Percentiles rank a stretch among this genome's conserved stretches.
Evolutionary conservation across 1,284 basidiomycete species (phyloP).

Genomic region (Sporisorium graminicola): DNA sequence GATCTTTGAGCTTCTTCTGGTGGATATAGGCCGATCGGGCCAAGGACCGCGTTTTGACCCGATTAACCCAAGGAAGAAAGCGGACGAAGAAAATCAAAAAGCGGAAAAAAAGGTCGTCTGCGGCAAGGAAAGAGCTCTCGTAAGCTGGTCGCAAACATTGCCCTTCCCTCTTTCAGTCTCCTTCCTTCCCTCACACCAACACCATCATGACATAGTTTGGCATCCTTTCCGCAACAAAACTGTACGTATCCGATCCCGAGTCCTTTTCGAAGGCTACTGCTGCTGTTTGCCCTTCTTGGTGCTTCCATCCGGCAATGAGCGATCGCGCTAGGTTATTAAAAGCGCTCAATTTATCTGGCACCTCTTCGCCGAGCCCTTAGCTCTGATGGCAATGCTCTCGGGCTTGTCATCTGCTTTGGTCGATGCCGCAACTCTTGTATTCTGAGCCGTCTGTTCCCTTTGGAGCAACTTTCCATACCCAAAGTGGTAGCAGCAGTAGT

Average conservation of each 20-base stretch:
- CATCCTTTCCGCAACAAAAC: conserved; percentile 3
- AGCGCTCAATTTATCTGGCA: conserved; percentile 58
- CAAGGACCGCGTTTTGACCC: not conserved
- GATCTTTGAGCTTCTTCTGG: not conserved
- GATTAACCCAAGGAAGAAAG: not conserved
- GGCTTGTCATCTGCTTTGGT: conserved; percentile 33
- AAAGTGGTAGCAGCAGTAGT: conserved; percentile 1
- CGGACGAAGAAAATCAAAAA: conserved; percentile 4
- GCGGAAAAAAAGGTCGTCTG: not conserved
- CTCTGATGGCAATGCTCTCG: conserved; percentile 12
- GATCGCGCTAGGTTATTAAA: conserved; percentile 59
- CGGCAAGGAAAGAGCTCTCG: conserved; percentile 17
- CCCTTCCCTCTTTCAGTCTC: not conserved
- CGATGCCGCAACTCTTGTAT: conserved; percentile 53
- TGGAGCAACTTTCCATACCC: not conserved
- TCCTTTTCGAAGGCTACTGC: not conserved
- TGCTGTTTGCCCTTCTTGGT: not conserved
- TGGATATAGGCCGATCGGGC: conserved; percentile 22
- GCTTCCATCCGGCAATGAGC: conserved; percentile 48
- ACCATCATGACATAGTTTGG: conserved; percentile 23
- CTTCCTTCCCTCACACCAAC: conserved; percentile 3
- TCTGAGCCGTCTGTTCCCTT: conserved; percentile 46
- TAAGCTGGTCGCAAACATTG: conserved; percentile 13
- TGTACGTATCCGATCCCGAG: conserved; percentile 13
- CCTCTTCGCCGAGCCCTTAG: conserved; percentile 60